Conservation (phyloP, 495 filamentous ascomycete species). For the Daldinia concentrica region DNA sequence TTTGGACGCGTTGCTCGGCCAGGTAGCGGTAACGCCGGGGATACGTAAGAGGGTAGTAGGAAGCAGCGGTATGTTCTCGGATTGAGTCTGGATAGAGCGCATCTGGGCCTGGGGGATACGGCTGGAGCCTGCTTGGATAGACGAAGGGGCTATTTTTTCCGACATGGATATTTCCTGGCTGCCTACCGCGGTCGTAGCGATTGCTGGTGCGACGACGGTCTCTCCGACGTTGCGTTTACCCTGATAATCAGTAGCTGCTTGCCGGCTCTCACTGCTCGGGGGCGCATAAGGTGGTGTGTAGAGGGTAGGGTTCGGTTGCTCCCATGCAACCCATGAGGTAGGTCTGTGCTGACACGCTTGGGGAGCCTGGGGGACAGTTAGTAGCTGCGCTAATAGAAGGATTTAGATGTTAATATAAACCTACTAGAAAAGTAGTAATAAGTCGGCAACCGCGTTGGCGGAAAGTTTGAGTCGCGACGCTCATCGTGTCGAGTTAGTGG, state of each 20-base stretch:
- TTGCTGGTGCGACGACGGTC: slow-evolving; percentile 3
- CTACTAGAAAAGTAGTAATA: not conserved
- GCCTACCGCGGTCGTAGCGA: slow-evolving; percentile 1
- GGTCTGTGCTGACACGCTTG: slow-evolving; percentile 5
- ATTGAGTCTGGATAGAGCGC: slow-evolving; percentile 5
- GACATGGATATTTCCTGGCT: slow-evolving; percentile 29
- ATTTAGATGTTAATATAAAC: not conserved
- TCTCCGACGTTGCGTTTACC: slow-evolving; percentile 7
- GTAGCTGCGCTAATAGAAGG: not conserved
- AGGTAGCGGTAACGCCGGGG: slow-evolving; percentile 28
- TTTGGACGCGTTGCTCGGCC: slow-evolving; percentile 8
- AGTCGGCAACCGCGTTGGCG: not conserved
- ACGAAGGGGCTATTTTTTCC: slow-evolving; percentile 27
- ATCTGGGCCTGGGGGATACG: slow-evolving; percentile 9
- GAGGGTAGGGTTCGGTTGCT: slow-evolving; percentile 38
- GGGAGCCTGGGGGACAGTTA: slow-evolving; percentile 25
- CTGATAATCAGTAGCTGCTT: slow-evolving; percentile 3
- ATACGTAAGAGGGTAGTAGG: slow-evolving; percentile 32
- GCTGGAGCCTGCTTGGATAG: slow-evolving; percentile 27
- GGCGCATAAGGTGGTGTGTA: slow-evolving; percentile 12
- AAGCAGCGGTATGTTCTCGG: not conserved
- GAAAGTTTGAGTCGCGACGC: not conserved
- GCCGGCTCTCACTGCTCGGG: slow-evolving; percentile 16
- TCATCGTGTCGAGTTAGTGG: not conserved
- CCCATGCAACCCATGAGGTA: slow-evolving; percentile 45